Evolutionary conservation across 768 basidiomycete species (phyloP), one percentile per base, ranked within the genome.

Genomic region (Rickenella mellea): DNA sequence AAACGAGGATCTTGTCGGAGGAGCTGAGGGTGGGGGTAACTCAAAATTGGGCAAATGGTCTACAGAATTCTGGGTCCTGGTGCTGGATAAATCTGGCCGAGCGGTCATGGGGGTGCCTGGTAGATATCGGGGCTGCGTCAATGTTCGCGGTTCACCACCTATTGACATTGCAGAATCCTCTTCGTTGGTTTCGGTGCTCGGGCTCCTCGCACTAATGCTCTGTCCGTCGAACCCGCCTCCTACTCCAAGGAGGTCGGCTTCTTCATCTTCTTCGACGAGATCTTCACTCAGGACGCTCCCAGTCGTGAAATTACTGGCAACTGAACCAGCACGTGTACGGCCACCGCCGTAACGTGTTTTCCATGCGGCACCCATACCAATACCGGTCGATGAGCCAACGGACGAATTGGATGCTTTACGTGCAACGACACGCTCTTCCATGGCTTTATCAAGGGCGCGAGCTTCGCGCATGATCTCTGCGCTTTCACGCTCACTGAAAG

Each of bases 201-300:
- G 57, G 41, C 55, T 53, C 30, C 51, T 47, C 0, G 55, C 48
- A 1, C 54, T 53, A 9, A 52, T 57, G 26, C 62, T 62, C 14
- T 51, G 44, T 25, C 56, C 61, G 30, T 71, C 69, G 42, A 85
- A 86, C 27, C 76, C 73, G 41, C 80, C 76, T 41, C 82, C 78
- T 14, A 82, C 57, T 33, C 81, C 80, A 30, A 87, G 68, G 1
- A 87, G 63, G 44, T 78, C 80, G 37, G 74, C 62, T 55, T 89
- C 84, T 55, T 89, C 86, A 17, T 87, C 84, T 48, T 83, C 83
- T 53, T 88, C 87, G 8, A 89, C 75, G 7, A 88, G 73, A 40
- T 89, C 71, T 56, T 89, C 86, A 54, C 84, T 88, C 31, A 86
- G 57, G 30, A 83, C 63, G 56, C 86, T 89, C 51, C 73, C 73